phyloP scores from a whole-genome alignment of 2,329 filamentous ascomycete genomes.

The Bipolaris bicolor region DNA sequence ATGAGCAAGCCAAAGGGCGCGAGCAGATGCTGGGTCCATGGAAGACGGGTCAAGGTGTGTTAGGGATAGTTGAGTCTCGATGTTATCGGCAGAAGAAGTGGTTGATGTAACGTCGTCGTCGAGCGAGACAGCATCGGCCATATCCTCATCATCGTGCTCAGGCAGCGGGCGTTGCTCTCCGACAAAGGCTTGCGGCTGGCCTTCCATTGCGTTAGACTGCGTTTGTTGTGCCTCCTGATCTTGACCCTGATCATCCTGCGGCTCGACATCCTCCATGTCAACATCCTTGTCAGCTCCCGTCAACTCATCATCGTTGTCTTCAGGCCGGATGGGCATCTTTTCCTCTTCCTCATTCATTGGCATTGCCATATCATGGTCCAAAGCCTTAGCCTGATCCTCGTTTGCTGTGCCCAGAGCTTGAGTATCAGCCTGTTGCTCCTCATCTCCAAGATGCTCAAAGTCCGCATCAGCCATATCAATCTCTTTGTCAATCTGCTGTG shows the following conservation, averaged over 20 bases:
- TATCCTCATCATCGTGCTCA: constrained; percentile 46
- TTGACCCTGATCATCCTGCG: constrained; percentile 21
- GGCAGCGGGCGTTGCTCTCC: constrained; percentile 50
- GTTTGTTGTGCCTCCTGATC: constrained; percentile 37
- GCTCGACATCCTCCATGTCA: constrained; percentile 53
- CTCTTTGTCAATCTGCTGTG: constrained; percentile 58
- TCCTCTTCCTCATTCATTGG: constrained; percentile 64
- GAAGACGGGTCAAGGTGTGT: constrained; percentile 65
- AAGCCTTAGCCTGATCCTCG: constrained; percentile 82
- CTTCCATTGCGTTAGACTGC: constrained; percentile 36
- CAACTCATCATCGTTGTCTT: constrained; percentile 39
- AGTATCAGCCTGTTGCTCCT: constrained; percentile 80
- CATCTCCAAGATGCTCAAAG: constrained; percentile 90
- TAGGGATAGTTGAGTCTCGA: constrained; percentile 68
- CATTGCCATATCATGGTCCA: constrained; percentile 89
- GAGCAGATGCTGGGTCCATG: constrained; percentile 63
- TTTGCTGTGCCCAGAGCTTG: constrained; percentile 89
- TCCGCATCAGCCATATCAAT: constrained; percentile 80
- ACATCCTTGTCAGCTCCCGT: constrained; percentile 44
- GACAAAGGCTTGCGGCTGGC: constrained; percentile 53
- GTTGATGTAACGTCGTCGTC: constrained; percentile 46
- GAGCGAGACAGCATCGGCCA: constrained; percentile 44
- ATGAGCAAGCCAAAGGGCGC: constrained; percentile 82
- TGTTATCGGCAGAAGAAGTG: constrained; percentile 48
- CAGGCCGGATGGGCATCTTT: constrained; percentile 41